These are phyloP conservation scores for Macroventuria anomochaeta DNA, from an alignment of 2,329 filamentous ascomycete genomes.

Conservation along the genomic window DNA sequence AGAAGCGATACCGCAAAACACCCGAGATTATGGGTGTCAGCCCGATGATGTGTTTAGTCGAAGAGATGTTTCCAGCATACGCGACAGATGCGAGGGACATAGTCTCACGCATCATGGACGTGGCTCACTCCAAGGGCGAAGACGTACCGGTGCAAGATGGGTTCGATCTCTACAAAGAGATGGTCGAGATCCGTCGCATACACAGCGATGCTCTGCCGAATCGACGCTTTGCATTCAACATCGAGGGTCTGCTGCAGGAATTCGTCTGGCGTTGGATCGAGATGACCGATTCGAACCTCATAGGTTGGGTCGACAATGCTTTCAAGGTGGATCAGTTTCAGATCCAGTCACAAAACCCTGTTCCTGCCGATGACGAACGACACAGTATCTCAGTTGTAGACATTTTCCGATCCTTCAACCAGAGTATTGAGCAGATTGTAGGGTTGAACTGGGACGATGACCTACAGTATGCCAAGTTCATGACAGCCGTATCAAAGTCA, in stretches of 20 bases:
- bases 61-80: constrained; percentile 86
- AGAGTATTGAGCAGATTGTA: constrained; percentile 85
- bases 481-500: constrained; percentile 88
- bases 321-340: constrained; percentile 89
- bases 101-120: constrained; percentile 78
- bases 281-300: constrained; percentile 78
- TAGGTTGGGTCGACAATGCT: constrained; percentile 85
- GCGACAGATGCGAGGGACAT: constrained; percentile 88
- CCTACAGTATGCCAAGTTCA: constrained; percentile 92
- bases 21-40: constrained; percentile 83
- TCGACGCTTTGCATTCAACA: constrained; percentile 80
- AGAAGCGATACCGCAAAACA: constrained; percentile 88
- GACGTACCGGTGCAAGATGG: constrained; percentile 90
- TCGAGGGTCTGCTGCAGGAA: constrained; percentile 83
- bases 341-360: constrained; percentile 69
- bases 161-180: constrained; percentile 88
- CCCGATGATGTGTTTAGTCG: constrained; percentile 74
- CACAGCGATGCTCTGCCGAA: constrained; percentile 75
- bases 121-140: constrained; percentile 70
- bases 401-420: constrained; percentile 91
- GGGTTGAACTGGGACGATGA: constrained; percentile 92
- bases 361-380: constrained; percentile 77
- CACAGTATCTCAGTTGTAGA: constrained; percentile 95
- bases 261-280: constrained; percentile 98
- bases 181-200: constrained; percentile 83